phyloP scores from a whole-genome alignment of 2,329 filamentous ascomycete genomes.

The Aschersonia sp. region DNA sequence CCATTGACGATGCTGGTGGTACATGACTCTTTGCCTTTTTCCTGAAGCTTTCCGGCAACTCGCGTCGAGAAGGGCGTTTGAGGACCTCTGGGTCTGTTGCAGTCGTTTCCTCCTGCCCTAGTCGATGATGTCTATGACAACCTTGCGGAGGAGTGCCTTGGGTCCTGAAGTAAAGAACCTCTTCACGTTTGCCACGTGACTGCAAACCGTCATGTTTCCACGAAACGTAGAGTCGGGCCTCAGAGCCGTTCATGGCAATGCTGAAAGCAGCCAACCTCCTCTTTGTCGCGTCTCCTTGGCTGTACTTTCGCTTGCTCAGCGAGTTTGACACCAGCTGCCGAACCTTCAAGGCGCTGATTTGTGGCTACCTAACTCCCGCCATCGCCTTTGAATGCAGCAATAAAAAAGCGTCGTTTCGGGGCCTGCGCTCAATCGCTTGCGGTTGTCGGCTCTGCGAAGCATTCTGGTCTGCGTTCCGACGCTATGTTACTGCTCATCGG shows the following conservation, averaged over 20 bases:
- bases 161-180: conserved; percentile 16
- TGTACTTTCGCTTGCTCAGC: conserved; percentile 9
- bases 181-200: conserved; percentile 13
- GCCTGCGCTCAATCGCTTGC: too few species aligned
- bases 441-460: too few species aligned
- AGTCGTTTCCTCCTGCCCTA: conserved; percentile 16
- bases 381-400: conserved; percentile 11
- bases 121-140: conserved; percentile 20
- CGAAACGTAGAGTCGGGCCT: conserved; percentile 18
- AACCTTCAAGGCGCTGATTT: conserved; percentile 19
- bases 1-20: background rate
- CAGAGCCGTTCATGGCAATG: conserved; percentile 18
- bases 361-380: conserved; percentile 18
- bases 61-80: background rate
- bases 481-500: too few species aligned
- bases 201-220: conserved; percentile 18
- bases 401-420: conserved; percentile 3
- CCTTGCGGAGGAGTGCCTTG: conserved; percentile 16
- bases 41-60: background rate
- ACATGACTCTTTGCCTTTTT: background rate
- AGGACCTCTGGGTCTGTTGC: conserved; percentile 9
- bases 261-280: conserved; percentile 10
- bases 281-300: conserved; percentile 2
- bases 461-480: too few species aligned
- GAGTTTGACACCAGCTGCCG: conserved; percentile 17